Evolutionary conservation across 2,329 filamentous ascomycete genomes (phyloP).

Genomic region (Colletotrichum sp.): DNA sequence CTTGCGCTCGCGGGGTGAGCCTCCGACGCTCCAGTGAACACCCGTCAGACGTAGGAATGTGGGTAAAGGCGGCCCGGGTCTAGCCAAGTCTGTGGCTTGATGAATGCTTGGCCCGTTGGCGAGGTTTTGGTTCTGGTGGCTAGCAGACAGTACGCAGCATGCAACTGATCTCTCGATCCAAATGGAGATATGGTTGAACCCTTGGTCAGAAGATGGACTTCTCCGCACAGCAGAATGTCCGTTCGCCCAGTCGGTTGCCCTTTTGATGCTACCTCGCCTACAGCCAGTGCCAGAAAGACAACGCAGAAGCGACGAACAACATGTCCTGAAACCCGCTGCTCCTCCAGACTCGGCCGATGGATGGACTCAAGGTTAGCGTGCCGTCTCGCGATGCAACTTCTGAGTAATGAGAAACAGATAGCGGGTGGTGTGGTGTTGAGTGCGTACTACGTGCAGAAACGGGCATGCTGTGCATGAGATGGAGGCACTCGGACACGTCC

Average conservation of each 20-base stretch:
- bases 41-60: neutral
- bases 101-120: neutral
- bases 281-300: neutral
- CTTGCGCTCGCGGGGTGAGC: neutral
- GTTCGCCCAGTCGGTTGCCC: neutral
- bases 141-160: neutral
- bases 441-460: neutral
- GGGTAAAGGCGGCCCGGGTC: neutral
- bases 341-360: neutral
- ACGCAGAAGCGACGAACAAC: neutral
- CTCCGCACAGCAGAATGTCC: neutral
- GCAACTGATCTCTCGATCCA: neutral
- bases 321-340: neutral
- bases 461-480: neutral
- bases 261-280: neutral
- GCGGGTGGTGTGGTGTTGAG: neutral
- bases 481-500: neutral
- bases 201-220: neutral
- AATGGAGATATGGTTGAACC: neutral
- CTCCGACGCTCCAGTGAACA: neutral
- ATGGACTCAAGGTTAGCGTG: neutral
- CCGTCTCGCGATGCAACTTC: neutral
- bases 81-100: neutral
- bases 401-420: neutral
- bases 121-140: neutral